phyloP scores from a whole-genome alignment of 805 yeast genomes.

The Candida insectorum region DNA sequence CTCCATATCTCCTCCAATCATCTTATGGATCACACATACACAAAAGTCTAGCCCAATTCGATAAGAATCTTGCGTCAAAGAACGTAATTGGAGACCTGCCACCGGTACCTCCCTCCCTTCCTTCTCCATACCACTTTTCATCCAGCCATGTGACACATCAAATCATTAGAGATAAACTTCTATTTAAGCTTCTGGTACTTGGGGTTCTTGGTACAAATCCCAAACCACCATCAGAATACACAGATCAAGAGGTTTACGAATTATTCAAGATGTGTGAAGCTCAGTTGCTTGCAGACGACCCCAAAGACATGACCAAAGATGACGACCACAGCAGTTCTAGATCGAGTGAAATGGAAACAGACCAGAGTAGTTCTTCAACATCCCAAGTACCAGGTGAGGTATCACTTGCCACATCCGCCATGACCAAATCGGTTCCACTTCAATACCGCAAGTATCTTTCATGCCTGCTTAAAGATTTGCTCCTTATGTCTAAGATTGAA shows the following conservation, averaged over 20 bases:
- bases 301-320: constrained; percentile 4
- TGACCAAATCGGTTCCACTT: constrained; percentile 16
- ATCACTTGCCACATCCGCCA: constrained; percentile 1
- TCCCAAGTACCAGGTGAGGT: constrained; percentile 18
- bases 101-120: constrained; percentile 2
- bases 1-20: constrained; percentile 41
- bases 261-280: constrained; percentile 29
- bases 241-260: constrained; percentile 28
- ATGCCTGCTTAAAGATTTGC: constrained; percentile 22
- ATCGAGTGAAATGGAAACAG: constrained; percentile 5
- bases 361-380: too few relatives aligned
- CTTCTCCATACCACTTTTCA: constrained; percentile 18
- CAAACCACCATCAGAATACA: constrained; percentile 16
- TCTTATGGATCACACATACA: constrained; percentile 30
- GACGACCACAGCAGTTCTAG: neutral
- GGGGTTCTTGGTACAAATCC: constrained; percentile 37
- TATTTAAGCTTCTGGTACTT: constrained; percentile 30
- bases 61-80: too few relatives aligned
- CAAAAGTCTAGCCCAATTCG: neutral
- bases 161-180: constrained; percentile 29
- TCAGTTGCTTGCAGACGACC: constrained; percentile 19
- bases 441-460: constrained; percentile 19
- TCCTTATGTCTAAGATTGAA: constrained; percentile 17
- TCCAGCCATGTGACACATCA: constrained; percentile 27
- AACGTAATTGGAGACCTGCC: too few relatives aligned